These are phyloP conservation scores for Zymoseptoria crescenta DNA, from an alignment of 2,329 filamentous ascomycete genomes.

Conservation along the genomic window DNA sequence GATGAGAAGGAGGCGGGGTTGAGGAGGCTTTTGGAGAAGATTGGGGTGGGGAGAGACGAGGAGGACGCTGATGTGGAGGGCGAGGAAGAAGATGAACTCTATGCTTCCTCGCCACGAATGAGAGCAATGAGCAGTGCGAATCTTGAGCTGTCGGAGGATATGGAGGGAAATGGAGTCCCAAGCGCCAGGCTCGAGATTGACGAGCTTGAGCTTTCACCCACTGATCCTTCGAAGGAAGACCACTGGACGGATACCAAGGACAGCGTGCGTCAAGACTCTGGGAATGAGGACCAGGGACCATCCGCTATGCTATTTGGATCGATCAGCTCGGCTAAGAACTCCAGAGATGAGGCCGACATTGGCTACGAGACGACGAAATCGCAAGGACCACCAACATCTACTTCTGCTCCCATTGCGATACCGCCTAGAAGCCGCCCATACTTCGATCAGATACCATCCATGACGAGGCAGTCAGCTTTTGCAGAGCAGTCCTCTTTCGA, in stretches of 20 bases:
- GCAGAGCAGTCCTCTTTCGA: background rate
- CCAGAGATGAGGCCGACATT: background rate
- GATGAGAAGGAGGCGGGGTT: background rate
- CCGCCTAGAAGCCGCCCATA: background rate
- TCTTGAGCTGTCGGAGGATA: background rate
- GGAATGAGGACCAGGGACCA: background rate
- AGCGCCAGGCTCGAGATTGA: background rate
- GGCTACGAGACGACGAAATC: background rate
- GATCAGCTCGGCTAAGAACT: background rate
- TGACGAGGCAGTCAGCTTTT: background rate
- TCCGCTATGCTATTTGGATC: too few species aligned
- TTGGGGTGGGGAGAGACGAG: background rate
- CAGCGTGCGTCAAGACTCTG: background rate
- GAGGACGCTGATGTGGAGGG: background rate
- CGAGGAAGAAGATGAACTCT: background rate
- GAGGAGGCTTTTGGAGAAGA: background rate
- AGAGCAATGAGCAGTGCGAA: background rate
- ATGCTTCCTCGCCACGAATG: background rate
- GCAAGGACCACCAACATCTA: background rate
- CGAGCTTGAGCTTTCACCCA: background rate
- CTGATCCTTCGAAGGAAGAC: background rate
- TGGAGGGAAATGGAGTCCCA: background rate
- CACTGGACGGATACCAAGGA: background rate
- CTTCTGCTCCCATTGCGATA: background rate
- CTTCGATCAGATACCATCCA: background rate